Evolutionary conservation across 495 filamentous ascomycete species (phyloP).

Genomic region (Neurospora sp.): DNA sequence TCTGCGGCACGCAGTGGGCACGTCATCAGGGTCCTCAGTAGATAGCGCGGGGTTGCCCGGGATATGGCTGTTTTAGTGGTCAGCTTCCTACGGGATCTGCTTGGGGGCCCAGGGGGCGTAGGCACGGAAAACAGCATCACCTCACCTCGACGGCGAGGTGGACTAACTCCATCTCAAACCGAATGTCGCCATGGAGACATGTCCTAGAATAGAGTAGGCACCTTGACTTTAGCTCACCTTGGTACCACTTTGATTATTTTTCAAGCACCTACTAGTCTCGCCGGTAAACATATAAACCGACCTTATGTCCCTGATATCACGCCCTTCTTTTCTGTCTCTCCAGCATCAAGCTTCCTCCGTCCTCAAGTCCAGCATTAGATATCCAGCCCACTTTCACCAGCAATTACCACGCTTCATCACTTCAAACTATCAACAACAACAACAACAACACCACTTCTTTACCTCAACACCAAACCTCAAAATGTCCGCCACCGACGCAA

Average conservation of each 20-base stretch:
- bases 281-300: neutral
- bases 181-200: neutral
- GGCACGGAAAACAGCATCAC: neutral
- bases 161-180: neutral
- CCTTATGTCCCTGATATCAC: neutral
- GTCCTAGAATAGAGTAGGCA: neutral
- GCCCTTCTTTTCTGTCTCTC: neutral
- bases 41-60: neutral
- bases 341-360: neutral
- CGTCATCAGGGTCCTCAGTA: neutral
- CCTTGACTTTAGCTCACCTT: neutral
- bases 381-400: neutral
- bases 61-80: neutral
- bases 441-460: slow-evolving; percentile 4
- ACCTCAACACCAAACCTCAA: slow-evolving; percentile 7
- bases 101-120: neutral
- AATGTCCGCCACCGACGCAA: slow-evolving; percentile 43
- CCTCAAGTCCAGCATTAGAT: neutral
- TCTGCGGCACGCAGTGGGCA: neutral
- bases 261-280: neutral
- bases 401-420: neutral
- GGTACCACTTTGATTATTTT: neutral
- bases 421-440: neutral
- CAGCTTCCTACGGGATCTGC: neutral
- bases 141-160: neutral